Evolutionary conservation across 768 basidiomycete genomes (phyloP).

Genomic region (Boletellus ananiceps): DNA sequence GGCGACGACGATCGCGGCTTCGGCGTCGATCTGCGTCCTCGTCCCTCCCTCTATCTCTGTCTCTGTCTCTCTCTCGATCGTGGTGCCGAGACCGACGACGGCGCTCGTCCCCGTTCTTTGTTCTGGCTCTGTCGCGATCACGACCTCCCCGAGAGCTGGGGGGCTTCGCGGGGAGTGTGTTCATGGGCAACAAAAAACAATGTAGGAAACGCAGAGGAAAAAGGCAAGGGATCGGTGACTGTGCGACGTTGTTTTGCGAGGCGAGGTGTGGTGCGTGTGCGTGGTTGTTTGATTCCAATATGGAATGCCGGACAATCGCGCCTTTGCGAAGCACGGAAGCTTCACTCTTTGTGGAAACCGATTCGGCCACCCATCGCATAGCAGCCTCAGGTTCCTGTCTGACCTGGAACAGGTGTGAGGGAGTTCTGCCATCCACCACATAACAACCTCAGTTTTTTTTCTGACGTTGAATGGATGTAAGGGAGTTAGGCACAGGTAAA

Average conservation of each 20-base stretch:
- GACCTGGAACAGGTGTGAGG: too few relatives aligned
- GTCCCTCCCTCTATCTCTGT: conserved; percentile 3
- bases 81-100: conserved; percentile 7
- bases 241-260: background rate
- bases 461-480: too few relatives aligned
- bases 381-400: too few relatives aligned
- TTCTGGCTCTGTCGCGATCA: conserved; percentile 13
- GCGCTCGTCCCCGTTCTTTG: conserved; percentile 4
- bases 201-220: too few relatives aligned
- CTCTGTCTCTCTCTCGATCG: conserved; percentile 6
- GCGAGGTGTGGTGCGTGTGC: background rate
- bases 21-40: background rate
- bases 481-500: too few relatives aligned
- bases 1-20: conserved; percentile 1
- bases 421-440: too few relatives aligned
- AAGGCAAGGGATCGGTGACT: too few relatives aligned
- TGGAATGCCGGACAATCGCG: too few relatives aligned
- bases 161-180: conserved; percentile 18
- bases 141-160: conserved; percentile 11
- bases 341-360: too few relatives aligned
- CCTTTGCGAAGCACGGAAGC: too few relatives aligned
- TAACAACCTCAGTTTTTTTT: too few relatives aligned
- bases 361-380: too few relatives aligned
- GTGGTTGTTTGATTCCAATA: conserved; percentile 26
- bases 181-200: conserved; percentile 8